phyloP scores from a whole-genome alignment of 352 stramenopile species.

The Phytophthora constricta region DNA sequence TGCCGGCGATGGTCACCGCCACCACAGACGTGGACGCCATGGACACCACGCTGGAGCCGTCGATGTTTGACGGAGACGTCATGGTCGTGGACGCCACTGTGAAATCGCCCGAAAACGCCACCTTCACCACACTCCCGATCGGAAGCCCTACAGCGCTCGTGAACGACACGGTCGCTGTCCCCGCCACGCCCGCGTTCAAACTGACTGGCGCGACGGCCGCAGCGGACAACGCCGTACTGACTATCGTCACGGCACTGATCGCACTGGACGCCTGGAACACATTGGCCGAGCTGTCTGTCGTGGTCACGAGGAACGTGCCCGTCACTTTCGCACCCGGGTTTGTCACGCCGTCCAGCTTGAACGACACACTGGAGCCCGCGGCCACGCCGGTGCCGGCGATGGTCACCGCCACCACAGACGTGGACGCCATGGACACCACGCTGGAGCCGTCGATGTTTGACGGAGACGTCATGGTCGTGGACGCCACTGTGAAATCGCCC shows the following conservation, averaged over 20 bases:
- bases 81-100: conserved; percentile 33
- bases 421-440: conserved; percentile 19
- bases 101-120: no score
- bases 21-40: conserved; percentile 25
- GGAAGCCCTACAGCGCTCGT: conserved; percentile 43
- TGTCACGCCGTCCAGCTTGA: conserved; percentile 54
- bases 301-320: conserved; percentile 44
- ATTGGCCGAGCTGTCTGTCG: conserved; percentile 35
- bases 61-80: conserved; percentile 32
- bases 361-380: conserved; percentile 37
- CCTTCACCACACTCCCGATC: conserved; percentile 36
- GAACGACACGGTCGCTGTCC: conserved; percentile 41
- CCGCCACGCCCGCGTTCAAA: conserved; percentile 34
- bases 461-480: conserved; percentile 24
- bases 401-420: conserved; percentile 34
- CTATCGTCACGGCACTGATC: conserved; percentile 38
- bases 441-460: conserved; percentile 39
- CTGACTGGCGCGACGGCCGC: conserved; percentile 33
- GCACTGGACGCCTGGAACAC: conserved; percentile 33
- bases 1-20: conserved; percentile 35
- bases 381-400: conserved; percentile 32
- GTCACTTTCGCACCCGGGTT: conserved; percentile 62
- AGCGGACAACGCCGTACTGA: conserved; percentile 25
- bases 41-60: conserved; percentile 30
- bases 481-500: no score